Base-by-base conservation (phyloP, 331 rosid species). In the Cydonia oblonga region DNA sequence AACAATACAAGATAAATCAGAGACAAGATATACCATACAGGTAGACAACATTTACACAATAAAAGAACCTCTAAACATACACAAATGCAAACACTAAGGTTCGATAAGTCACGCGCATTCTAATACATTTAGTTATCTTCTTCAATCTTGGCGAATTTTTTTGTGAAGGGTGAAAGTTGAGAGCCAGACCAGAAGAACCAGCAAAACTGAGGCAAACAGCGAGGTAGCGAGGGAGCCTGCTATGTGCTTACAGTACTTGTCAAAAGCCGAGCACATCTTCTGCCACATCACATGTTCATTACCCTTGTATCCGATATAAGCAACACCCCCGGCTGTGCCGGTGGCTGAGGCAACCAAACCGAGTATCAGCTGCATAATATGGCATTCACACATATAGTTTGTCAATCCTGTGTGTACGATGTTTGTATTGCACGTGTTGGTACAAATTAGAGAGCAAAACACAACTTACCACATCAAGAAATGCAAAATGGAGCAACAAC, bases 251-350 rank as follows among this genome's bases (percentile, higher is more conserved):
- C 98, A 93, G 78, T 75, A 93, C 64, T 89, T 87, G 76, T 85
- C 92, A 19, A 82, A 87, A 18, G 61, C 60, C 22, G 71, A 64
- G 79, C 98, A 93, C 25, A 93, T 75, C 83, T 91, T 89, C 24
- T 0, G 0, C 97, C 98, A 93, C 12, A 3, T 44, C 14, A 83
- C 83, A 40, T 90, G 96, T 0, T 35, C 1, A 79, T 93, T 85
- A 5, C 98, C 98, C 75, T 91, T 93, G 62, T 84, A 83, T 51
- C 97, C 98, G 25, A 91, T 2, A 57, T 93, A 91, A 15, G 88
- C 98, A 28, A 93, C 75, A 9, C 81, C 78, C 6, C 87, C 97
- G 0, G 92, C 96, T 5, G 96, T 32, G 56, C 98, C 98, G 0
- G 87, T 81, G 63, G 96, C 98, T 3, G 98, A 85, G 26, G 90